A percentile compares a stretch with the other conserved stretches of the same genome.
phyloP scores from a whole-genome alignment of 805 yeast genomes.

The Cyberlindnera misumaiensis region DNA sequence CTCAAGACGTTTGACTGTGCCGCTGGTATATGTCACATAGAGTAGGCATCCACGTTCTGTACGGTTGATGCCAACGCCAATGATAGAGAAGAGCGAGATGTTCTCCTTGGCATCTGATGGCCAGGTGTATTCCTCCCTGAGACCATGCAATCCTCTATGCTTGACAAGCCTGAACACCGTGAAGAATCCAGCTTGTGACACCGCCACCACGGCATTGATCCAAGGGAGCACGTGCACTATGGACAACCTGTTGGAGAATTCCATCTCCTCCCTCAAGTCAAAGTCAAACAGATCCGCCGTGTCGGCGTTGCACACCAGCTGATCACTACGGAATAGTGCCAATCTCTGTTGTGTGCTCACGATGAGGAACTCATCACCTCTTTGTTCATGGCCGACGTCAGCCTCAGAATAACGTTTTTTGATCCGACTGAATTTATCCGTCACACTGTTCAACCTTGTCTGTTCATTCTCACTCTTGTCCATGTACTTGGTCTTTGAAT shows the following conservation, averaged over 20 bases:
- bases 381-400: slow-evolving; percentile 13
- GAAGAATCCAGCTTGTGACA: slow-evolving; percentile 38
- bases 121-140: slow-evolving; percentile 34
- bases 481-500: slow-evolving; percentile 17
- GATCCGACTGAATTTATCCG: slow-evolving; percentile 21
- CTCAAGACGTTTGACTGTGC: not conserved
- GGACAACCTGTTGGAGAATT: slow-evolving; percentile 22
- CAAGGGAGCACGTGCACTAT: slow-evolving; percentile 31
- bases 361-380: slow-evolving; percentile 27
- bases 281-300: slow-evolving; percentile 36
- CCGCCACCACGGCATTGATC: slow-evolving; percentile 34
- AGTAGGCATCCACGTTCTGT: not conserved
- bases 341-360: slow-evolving; percentile 38
- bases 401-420: slow-evolving; percentile 9
- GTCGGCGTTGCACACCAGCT: slow-evolving; percentile 42
- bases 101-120: not conserved
- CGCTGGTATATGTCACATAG: not conserved
- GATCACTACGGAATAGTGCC: slow-evolving; percentile 39
- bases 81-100: not conserved
- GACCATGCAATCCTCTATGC: slow-evolving; percentile 33
- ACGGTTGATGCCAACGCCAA: not conserved
- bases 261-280: slow-evolving; percentile 10
- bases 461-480: too few species aligned
- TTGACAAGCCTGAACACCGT: slow-evolving; percentile 35
- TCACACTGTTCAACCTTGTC: slow-evolving; percentile 13